These are phyloP conservation scores for Chlorociboria aeruginascens DNA, from an alignment of 495 filamentous ascomycete genomes.

Conservation along the genomic window DNA sequence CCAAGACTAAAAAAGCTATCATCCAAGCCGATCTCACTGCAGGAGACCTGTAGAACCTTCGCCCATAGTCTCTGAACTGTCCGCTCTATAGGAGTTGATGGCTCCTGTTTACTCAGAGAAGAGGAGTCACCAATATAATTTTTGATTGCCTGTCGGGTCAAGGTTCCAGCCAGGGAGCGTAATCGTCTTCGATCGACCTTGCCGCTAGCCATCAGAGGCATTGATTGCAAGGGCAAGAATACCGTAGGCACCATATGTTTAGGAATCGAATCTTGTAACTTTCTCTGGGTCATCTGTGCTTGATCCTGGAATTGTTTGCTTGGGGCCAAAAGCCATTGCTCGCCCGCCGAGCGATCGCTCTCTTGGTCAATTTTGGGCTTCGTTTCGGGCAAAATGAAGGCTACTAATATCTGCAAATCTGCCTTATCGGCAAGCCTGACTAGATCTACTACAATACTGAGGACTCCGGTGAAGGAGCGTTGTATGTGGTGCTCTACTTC, in stretches of 20 bases:
- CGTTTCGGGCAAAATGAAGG: no score
- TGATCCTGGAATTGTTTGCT: no score
- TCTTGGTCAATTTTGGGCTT: no score
- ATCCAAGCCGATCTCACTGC: no score
- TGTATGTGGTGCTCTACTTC: slow-evolving; percentile 31
- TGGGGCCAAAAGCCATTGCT: no score
- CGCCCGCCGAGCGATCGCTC: no score
- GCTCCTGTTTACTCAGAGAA: slow-evolving; percentile 8
- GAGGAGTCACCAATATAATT: not conserved
- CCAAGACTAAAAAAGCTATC: slow-evolving; percentile 39
- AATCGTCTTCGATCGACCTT: slow-evolving; percentile 5
- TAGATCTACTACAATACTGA: no score
- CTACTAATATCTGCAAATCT: no score
- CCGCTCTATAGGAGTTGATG: slow-evolving; percentile 6
- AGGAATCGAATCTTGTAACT: slow-evolving; percentile 1
- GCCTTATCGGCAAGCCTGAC: no score
- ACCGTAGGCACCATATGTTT: slow-evolving; percentile 19
- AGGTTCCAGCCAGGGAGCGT: not conserved
- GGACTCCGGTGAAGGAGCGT: no score
- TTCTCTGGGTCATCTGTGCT: no score
- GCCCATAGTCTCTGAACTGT: slow-evolving; percentile 19
- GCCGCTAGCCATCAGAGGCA: not conserved
- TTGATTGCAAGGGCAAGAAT: slow-evolving; percentile 1
- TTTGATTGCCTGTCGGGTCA: not conserved
- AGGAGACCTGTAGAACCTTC: not conserved